These are phyloP conservation scores for Microstegium vimineum DNA, from an alignment of 176 grass and related monocot species.

Conservation along the genomic window DNA sequence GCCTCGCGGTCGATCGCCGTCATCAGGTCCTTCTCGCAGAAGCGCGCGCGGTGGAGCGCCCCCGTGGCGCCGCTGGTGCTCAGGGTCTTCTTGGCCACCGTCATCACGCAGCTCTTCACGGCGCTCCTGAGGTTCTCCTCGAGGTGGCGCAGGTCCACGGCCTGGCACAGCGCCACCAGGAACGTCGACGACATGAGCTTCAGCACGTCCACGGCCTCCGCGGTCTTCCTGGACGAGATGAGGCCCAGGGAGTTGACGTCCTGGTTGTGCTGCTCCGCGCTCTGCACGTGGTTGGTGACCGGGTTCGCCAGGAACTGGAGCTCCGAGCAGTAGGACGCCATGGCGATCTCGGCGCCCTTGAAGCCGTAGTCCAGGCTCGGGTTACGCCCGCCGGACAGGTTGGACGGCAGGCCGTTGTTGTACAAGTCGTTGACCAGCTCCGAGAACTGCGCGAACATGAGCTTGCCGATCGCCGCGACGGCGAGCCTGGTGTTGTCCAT, in stretches of 20 bases:
- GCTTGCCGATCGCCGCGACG: slow-evolving; percentile 85
- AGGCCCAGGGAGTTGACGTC: slow-evolving; percentile 92
- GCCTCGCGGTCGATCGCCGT: slow-evolving; percentile 57
- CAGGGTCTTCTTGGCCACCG: slow-evolving; percentile 57
- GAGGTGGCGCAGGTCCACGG: slow-evolving; percentile 67
- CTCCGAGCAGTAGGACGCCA: slow-evolving; percentile 91
- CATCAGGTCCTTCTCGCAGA: slow-evolving; percentile 74
- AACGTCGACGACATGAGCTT: slow-evolving; percentile 96
- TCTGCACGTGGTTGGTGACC: slow-evolving; percentile 90
- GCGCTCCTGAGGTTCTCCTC: slow-evolving; percentile 74
- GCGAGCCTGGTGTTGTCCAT: slow-evolving; percentile 94
- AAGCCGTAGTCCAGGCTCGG: slow-evolving; percentile 93
- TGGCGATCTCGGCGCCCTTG: slow-evolving; percentile 91
- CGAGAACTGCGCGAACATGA: slow-evolving; percentile 93
- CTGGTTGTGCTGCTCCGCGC: slow-evolving; percentile 94
- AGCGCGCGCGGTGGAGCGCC: slow-evolving; percentile 48
- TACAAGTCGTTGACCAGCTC: slow-evolving; percentile 89
- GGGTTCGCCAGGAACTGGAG: slow-evolving; percentile 92
- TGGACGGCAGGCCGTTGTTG: slow-evolving; percentile 88
- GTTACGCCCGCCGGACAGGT: slow-evolving; percentile 77
- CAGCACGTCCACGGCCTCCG: slow-evolving; percentile 75
- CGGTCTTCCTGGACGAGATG: slow-evolving; percentile 83
- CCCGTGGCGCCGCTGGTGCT: slow-evolving; percentile 33
- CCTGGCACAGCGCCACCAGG: slow-evolving; percentile 71
- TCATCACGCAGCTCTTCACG: slow-evolving; percentile 48